Evolutionary conservation across 495 filamentous ascomycete genomes (phyloP).

Genomic region (Bacidia gigantensis): DNA sequence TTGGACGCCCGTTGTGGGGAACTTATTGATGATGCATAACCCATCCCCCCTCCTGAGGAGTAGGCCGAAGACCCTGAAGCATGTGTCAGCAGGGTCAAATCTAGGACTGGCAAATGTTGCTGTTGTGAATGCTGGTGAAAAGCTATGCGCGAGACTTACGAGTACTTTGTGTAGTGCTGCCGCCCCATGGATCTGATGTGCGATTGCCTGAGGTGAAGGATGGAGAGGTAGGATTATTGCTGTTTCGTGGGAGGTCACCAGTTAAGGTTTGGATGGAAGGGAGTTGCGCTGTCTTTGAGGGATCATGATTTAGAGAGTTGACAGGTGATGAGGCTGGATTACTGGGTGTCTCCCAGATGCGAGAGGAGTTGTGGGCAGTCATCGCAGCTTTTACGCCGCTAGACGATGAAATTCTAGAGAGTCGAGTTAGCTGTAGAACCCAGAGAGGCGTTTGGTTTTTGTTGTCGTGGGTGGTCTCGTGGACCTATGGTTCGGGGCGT

Average conservation of each 20-base stretch:
- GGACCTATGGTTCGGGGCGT: background rate
- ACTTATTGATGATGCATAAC: constrained; percentile 36
- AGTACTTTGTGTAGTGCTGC: constrained; percentile 19
- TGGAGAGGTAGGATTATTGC: constrained; percentile 12
- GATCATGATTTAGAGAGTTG: constrained; percentile 6
- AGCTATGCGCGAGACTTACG: constrained; percentile 12
- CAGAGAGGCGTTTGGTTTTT: background rate
- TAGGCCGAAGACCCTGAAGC: constrained; percentile 39
- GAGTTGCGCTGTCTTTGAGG: constrained; percentile 13
- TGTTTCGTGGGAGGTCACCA: constrained; percentile 13
- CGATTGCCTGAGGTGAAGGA: constrained; percentile 15
- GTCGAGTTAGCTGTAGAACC: background rate
- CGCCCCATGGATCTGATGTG: constrained; percentile 17
- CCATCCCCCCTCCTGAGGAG: constrained; percentile 35
- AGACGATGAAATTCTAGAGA: background rate
- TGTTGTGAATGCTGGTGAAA: background rate
- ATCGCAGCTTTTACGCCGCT: background rate
- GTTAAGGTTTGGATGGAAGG: constrained; percentile 19
- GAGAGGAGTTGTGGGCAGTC: constrained; percentile 11
- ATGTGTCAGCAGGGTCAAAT: constrained; percentile 3
- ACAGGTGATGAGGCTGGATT: constrained; percentile 7
- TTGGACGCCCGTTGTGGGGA: constrained; percentile 40
- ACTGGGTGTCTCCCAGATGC: constrained; percentile 14
- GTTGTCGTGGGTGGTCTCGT: background rate
- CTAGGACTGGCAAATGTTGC: no score